Percentiles rank a stretch among this genome's conserved stretches.
These are phyloP conservation scores for Globisporangium mamillatum DNA, from an alignment of 352 stramenopile genomes.

Conservation along the genomic window DNA sequence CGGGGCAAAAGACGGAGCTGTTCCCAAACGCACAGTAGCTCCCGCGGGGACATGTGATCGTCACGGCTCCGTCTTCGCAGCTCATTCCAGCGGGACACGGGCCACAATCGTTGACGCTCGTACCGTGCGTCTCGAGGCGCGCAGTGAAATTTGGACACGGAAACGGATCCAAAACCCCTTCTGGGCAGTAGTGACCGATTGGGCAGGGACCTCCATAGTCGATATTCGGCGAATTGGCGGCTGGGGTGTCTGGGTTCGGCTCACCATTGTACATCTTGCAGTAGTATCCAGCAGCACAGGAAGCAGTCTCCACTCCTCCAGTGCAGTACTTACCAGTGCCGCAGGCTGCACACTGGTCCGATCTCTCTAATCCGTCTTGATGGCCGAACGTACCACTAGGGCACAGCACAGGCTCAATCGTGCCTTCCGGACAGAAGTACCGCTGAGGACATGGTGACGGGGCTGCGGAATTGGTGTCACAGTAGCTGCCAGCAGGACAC, in stretches of 20 bases:
- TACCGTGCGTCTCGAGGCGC: constrained; percentile 44
- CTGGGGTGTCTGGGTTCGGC: constrained; percentile 39
- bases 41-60: constrained; percentile 57
- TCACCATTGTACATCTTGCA: constrained; percentile 67
- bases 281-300: constrained; percentile 82
- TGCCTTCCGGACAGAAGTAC: constrained; percentile 69
- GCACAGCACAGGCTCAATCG: constrained; percentile 53
- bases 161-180: constrained; percentile 64
- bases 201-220: constrained; percentile 72
- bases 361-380: constrained; percentile 35
- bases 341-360: constrained; percentile 64
- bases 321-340: constrained; percentile 75
- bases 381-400: constrained; percentile 78
- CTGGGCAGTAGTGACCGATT: constrained; percentile 71
- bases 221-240: constrained; percentile 5
- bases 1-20: constrained; percentile 46
- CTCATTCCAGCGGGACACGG: constrained; percentile 85
- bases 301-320: constrained; percentile 62
- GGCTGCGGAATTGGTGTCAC: constrained; percentile 53
- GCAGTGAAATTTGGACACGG: constrained; percentile 63
- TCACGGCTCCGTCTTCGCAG: constrained; percentile 71
- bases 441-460: constrained; percentile 52
- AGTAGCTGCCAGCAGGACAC: constrained; percentile 69
- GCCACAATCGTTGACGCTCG: constrained; percentile 58
- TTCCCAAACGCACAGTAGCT: constrained; percentile 50